Conservation (phyloP, 2,329 filamentous ascomycete species). For the Colletotrichum incanum region DNA sequence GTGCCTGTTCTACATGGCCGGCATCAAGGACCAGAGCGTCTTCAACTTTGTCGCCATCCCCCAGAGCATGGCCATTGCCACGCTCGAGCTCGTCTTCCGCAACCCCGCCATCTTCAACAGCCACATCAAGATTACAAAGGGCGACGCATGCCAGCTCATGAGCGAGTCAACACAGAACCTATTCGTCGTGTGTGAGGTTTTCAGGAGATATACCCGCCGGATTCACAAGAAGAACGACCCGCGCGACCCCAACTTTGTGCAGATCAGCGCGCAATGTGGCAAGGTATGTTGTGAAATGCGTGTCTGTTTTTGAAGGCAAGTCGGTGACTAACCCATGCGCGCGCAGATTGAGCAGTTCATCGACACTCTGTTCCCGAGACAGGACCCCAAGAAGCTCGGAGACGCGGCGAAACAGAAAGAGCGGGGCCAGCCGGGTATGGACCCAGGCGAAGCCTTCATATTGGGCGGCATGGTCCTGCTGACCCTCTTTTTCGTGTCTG, state of each 20-base stretch:
- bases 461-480: slow-evolving; percentile 77
- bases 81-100: slow-evolving; percentile 90
- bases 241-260: slow-evolving; percentile 90
- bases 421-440: slow-evolving; percentile 61
- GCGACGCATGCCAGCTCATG: slow-evolving; percentile 93
- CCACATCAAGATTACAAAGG: slow-evolving; percentile 97
- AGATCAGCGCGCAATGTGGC: slow-evolving; percentile 91
- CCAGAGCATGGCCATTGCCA: slow-evolving; percentile 97
- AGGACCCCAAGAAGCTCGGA: slow-evolving; percentile 76
- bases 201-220: slow-evolving; percentile 81
- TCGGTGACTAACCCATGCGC: slow-evolving; percentile 41
- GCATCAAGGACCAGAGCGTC: slow-evolving; percentile 93
- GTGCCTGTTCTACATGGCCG: slow-evolving; percentile 98
- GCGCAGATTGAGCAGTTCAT: slow-evolving; percentile 92
- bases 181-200: slow-evolving; percentile 83
- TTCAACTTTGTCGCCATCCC: slow-evolving; percentile 99
- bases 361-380: slow-evolving; percentile 90
- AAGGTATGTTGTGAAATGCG: slow-evolving; percentile 70
- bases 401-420: slow-evolving; percentile 57
- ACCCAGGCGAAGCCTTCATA: slow-evolving; percentile 74
- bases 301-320: slow-evolving; percentile 22
- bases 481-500: slow-evolving; percentile 80
- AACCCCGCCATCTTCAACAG: slow-evolving; percentile 89
- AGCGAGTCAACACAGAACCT: slow-evolving; percentile 93
- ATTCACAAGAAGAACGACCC: slow-evolving; percentile 97